Conservation (phyloP, 768 basidiomycete genomes). For the Gymnopilus dilepis region DNA sequence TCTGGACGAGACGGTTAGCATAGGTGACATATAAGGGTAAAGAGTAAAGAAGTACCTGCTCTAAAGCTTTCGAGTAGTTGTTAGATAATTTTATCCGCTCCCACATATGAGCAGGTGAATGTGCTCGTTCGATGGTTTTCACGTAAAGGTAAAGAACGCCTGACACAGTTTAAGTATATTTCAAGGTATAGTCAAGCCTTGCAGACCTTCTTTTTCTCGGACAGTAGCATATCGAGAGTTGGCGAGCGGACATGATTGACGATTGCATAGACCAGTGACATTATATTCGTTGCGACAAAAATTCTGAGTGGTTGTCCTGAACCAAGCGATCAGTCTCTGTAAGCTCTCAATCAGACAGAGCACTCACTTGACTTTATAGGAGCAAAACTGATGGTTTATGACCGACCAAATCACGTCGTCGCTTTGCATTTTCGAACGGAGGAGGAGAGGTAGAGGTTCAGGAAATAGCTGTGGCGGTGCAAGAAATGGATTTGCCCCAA, state of each 20-base stretch:
- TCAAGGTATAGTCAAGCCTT: background rate
- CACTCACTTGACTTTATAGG: slow-evolving; percentile 98
- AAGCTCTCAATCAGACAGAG: background rate
- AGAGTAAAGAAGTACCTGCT: slow-evolving; percentile 67
- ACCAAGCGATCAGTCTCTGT: slow-evolving; percentile 15
- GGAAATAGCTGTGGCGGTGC: slow-evolving; percentile 2
- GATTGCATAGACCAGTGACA: slow-evolving; percentile 92
- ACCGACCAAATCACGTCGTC: slow-evolving; percentile 99
- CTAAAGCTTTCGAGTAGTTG: slow-evolving; percentile 93
- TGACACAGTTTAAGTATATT: slow-evolving; percentile 29
- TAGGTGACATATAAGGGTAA: background rate
- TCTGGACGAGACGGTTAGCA: slow-evolving; percentile 50
- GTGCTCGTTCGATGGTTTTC: slow-evolving; percentile 97
- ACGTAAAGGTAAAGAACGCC: slow-evolving; percentile 92
- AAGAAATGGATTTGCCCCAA: background rate
- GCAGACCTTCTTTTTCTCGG: slow-evolving; percentile 87
- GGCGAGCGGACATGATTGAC: slow-evolving; percentile 97
- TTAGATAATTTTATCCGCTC: slow-evolving; percentile 91
- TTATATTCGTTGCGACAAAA: slow-evolving; percentile 99
- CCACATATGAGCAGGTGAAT: slow-evolving; percentile 98
- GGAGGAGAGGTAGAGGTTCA: background rate
- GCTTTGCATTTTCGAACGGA: slow-evolving; percentile 67
- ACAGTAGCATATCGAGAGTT: slow-evolving; percentile 99
- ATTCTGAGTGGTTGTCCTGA: slow-evolving; percentile 92
- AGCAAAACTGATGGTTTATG: slow-evolving; percentile 94